Evolutionary conservation across 2,329 filamentous ascomycete genomes (phyloP).

Genomic region (Cladorrhinum sp.): DNA sequence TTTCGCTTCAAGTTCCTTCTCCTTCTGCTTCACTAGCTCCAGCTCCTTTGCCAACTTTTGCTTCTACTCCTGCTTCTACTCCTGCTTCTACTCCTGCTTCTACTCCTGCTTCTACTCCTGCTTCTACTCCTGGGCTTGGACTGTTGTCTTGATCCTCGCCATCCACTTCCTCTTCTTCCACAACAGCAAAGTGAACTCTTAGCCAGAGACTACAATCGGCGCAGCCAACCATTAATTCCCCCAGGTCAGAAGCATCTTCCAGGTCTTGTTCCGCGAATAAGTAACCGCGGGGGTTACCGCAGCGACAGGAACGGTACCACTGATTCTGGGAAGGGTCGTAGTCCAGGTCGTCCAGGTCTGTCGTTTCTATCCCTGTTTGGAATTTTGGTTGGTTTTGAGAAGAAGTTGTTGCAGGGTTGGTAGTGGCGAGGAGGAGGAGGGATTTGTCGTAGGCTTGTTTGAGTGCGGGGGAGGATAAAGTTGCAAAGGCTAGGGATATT

Average conservation of each 20-base stretch:
- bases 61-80: neutral
- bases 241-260: conserved; percentile 55
- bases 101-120: neutral
- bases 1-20: neutral
- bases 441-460: conserved; percentile 54
- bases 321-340: conserved; percentile 43
- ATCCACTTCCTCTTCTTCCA: conserved; percentile 39
- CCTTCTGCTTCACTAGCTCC: neutral
- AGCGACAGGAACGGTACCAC: conserved; percentile 61
- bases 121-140: conserved; percentile 1
- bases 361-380: conserved; percentile 59
- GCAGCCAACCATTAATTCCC: conserved; percentile 63
- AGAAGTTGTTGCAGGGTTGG: conserved; percentile 20
- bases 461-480: conserved; percentile 49
- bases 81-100: neutral
- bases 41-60: neutral
- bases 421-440: conserved; percentile 36
- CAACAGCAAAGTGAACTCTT: conserved; percentile 59
- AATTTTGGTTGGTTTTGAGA: conserved; percentile 33
- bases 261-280: conserved; percentile 58
- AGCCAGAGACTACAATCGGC: conserved; percentile 66
- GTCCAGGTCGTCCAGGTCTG: conserved; percentile 63
- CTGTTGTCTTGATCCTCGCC: conserved; percentile 16
- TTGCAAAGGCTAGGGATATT: conserved; percentile 57
- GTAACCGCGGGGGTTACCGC: conserved; percentile 61